phyloP scores from a whole-genome alignment of 2,329 filamentous ascomycete genomes.

The Aureobasidium uvarum region DNA sequence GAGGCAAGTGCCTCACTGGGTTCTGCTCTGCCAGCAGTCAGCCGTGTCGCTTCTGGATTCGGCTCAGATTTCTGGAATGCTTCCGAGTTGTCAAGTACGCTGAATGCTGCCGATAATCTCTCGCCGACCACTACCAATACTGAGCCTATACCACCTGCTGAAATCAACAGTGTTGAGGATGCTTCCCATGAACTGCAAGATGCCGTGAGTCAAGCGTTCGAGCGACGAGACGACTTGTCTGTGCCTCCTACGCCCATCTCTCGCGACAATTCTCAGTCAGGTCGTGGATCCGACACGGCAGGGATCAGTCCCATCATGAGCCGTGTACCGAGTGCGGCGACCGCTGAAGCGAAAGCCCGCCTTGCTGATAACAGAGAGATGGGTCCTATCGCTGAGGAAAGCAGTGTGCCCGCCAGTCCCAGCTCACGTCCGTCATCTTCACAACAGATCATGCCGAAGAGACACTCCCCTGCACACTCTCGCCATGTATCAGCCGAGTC shows the following conservation, averaged over 20 bases:
- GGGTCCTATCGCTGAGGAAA: conserved; percentile 58
- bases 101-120: background rate
- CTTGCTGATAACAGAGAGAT: conserved; percentile 37
- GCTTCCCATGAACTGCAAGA: conserved; percentile 32
- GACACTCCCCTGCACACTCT: conserved; percentile 42
- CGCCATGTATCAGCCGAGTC: conserved; percentile 24
- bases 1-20: background rate
- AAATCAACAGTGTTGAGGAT: conserved; percentile 44
- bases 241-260: conserved; percentile 55
- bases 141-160: background rate
- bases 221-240: conserved; percentile 54
- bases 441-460: conserved; percentile 37
- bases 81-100: conserved; percentile 11
- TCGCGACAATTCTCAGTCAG: conserved; percentile 41
- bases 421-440: conserved; percentile 39
- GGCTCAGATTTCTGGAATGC: conserved; percentile 38
- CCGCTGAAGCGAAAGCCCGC: conserved; percentile 41
- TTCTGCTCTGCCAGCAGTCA: conserved; percentile 44
- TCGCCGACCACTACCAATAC: background rate
- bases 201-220: conserved; percentile 65
- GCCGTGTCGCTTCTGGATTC: conserved; percentile 44
- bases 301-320: conserved; percentile 66
- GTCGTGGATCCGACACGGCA: conserved; percentile 45
- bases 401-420: conserved; percentile 33
- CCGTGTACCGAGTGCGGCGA: conserved; percentile 50